Evolutionary conservation across 2,329 filamentous ascomycete species (phyloP).

Genomic region (Herpotrichia juniperi): DNA sequence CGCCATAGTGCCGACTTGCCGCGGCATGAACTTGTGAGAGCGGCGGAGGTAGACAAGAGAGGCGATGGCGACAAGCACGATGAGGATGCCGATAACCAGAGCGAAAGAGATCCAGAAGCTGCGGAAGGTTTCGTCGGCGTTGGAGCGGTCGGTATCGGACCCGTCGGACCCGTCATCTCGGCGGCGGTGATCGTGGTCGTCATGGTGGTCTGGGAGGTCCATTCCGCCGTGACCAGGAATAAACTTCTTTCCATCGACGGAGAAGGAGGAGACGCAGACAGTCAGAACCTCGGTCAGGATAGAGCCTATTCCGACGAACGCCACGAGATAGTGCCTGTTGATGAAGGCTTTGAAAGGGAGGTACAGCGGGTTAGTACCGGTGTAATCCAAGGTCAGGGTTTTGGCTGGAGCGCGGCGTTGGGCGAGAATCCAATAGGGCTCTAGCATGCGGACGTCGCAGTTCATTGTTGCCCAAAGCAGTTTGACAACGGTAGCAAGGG

Average conservation of each 20-base stretch:
- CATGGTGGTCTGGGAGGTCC: not conserved
- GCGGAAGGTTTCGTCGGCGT: conserved; percentile 52
- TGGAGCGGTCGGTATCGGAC: conserved; percentile 28
- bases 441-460: conserved; percentile 72
- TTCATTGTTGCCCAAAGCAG: conserved; percentile 73
- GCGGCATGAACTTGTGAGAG: conserved; percentile 73
- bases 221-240: conserved; percentile 41
- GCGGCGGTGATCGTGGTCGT: not conserved
- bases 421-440: conserved; percentile 75
- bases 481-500: conserved; percentile 69
- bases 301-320: conserved; percentile 72
- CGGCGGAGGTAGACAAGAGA: conserved; percentile 66
- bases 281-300: conserved; percentile 76
- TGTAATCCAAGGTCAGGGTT: conserved; percentile 75
- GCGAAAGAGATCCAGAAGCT: conserved; percentile 72
- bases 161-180: conserved; percentile 17
- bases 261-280: conserved; percentile 70
- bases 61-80: conserved; percentile 67
- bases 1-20: conserved; percentile 80
- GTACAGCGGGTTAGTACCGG: conserved; percentile 71
- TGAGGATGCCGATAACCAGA: conserved; percentile 67
- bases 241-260: conserved; percentile 69
- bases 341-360: conserved; percentile 66
- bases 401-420: conserved; percentile 68
- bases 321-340: conserved; percentile 70